These are phyloP conservation scores for Yarrowia yakushimensis DNA, from an alignment of 805 yeast species.

Conservation along the genomic window DNA sequence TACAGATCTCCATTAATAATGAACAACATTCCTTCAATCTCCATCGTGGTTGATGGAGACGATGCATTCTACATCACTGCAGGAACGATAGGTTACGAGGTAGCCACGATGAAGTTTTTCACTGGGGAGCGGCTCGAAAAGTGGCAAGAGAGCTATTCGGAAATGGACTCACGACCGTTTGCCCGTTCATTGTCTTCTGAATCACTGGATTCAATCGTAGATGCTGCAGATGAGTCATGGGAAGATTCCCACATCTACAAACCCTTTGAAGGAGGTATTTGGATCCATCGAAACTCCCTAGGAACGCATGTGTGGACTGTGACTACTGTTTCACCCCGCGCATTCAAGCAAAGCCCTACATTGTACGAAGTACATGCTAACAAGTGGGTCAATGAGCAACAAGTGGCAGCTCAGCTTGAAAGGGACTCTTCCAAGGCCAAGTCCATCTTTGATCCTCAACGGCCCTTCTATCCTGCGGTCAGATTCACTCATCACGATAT, in stretches of 20 bases:
- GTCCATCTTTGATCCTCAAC: not conserved
- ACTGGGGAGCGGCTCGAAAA: not conserved
- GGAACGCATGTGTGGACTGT: conserved; percentile 16
- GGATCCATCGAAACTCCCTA: conserved; percentile 15
- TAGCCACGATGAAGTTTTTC: conserved; percentile 5
- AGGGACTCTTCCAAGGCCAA: not conserved
- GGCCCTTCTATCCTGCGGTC: conserved; percentile 26
- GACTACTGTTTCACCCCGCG: not conserved
- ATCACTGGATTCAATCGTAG: not conserved
- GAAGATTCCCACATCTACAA: conserved; percentile 4
- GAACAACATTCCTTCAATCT: conserved; percentile 7
- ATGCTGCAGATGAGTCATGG: not conserved
- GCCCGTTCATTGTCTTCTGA: not conserved
- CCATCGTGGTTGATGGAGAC: not conserved
- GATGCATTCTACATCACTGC: conserved; percentile 8
- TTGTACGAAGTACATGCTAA: conserved; percentile 11
- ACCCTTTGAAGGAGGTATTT: conserved; percentile 8
- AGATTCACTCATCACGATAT: conserved; percentile 30
- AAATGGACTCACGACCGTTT: not conserved
- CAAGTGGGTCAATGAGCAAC: conserved; percentile 12
- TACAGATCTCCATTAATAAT: not conserved
- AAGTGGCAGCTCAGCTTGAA: not conserved
- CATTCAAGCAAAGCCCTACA: not conserved
- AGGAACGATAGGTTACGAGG: conserved; percentile 14
- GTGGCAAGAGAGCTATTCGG: not conserved